A percentile compares a stretch with the other conserved stretches of the same genome.
These are phyloP conservation scores for Sclerotinia sclerotiorum DNA, from an alignment of 2,329 filamentous ascomycete genomes.

Conservation along the genomic window DNA sequence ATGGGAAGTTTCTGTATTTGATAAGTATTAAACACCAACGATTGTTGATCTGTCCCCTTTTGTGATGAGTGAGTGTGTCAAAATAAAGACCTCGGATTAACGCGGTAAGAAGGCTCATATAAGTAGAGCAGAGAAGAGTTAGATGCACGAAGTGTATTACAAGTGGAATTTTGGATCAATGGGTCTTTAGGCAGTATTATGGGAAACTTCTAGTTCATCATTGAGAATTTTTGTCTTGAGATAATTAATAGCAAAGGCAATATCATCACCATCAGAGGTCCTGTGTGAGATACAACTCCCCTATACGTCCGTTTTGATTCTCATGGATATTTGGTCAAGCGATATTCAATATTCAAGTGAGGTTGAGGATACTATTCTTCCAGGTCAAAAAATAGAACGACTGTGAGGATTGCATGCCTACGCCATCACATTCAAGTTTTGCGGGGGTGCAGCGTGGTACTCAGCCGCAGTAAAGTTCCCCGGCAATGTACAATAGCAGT, in stretches of 20 bases:
- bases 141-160: background rate
- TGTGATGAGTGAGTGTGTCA: background rate
- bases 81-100: background rate
- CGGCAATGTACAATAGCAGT: background rate
- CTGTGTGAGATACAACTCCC: background rate
- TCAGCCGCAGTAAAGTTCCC: background rate
- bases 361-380: no score
- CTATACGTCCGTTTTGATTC: no score
- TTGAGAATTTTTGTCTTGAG: background rate
- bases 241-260: background rate
- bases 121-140: background rate
- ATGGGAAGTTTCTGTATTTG: no score
- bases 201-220: background rate
- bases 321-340: no score
- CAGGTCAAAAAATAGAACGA: background rate
- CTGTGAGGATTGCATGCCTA: background rate
- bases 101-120: background rate
- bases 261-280: background rate
- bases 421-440: background rate
- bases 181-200: background rate
- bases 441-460: background rate
- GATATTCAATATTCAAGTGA: background rate
- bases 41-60: background rate
- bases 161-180: background rate
- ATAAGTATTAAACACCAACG: background rate